Evolutionary conservation across 371 early-diverging fungal genomes (phyloP).

Genomic region (Syncephalastrum monosporum): DNA sequence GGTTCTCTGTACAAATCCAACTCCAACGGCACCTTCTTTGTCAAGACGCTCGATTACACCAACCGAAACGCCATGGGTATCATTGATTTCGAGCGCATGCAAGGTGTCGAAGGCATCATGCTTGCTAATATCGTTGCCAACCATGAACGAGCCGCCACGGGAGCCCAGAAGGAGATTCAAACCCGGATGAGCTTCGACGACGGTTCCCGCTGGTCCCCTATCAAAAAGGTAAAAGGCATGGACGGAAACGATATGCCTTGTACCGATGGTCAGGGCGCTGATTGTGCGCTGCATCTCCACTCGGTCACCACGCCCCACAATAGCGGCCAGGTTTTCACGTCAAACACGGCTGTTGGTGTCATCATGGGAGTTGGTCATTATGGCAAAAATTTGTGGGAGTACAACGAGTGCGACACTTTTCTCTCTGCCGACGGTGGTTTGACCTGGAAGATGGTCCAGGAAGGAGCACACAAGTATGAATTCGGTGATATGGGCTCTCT

Average conservation of each 20-base stretch:
- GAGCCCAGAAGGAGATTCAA: slow-evolving; percentile 60
- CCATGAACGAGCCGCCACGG: slow-evolving; percentile 53
- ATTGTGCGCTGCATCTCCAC: slow-evolving; percentile 84
- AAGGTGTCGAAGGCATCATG: slow-evolving; percentile 80
- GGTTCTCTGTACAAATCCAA: slow-evolving; percentile 85
- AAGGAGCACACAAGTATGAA: slow-evolving; percentile 88
- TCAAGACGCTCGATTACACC: slow-evolving; percentile 72
- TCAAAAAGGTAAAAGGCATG: slow-evolving; percentile 41
- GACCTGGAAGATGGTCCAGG: slow-evolving; percentile 75
- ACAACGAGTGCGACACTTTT: slow-evolving; percentile 81
- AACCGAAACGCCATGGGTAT: slow-evolving; percentile 72
- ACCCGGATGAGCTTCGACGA: slow-evolving; percentile 89
- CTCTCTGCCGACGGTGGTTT: slow-evolving; percentile 84
- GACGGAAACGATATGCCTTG: slow-evolving; percentile 39
- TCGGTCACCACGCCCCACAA: slow-evolving; percentile 72
- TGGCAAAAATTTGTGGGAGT: slow-evolving; percentile 65
- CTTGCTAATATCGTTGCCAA: slow-evolving; percentile 82
- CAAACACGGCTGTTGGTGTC: slow-evolving; percentile 78
- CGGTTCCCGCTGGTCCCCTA: slow-evolving; percentile 73
- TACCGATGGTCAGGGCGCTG: slow-evolving; percentile 25
- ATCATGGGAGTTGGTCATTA: slow-evolving; percentile 92
- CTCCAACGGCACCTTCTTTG: slow-evolving; percentile 89
- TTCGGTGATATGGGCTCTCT: slow-evolving; percentile 86
- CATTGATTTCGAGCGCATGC: slow-evolving; percentile 90
- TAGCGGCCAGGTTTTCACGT: slow-evolving; percentile 72